Conservation (phyloP, 2,329 filamentous ascomycete genomes). For the Diaporthe aspalathi region DNA sequence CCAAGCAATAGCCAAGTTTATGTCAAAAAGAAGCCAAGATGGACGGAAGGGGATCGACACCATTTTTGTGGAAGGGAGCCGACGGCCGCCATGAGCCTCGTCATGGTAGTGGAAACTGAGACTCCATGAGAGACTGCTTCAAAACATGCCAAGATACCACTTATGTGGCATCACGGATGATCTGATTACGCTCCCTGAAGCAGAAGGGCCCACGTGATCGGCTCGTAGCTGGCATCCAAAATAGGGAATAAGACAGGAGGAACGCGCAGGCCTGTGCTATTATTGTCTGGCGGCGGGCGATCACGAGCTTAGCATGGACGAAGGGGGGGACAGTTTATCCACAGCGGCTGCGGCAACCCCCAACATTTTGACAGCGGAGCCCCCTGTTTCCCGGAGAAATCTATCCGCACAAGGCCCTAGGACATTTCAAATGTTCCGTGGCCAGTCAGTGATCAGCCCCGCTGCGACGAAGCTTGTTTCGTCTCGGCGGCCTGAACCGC, state of each 20-base stretch:
- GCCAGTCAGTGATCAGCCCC: slow-evolving; percentile 21
- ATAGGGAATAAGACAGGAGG: neutral
- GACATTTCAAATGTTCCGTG: slow-evolving; percentile 16
- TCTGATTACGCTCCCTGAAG: slow-evolving; percentile 15
- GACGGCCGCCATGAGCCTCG: slow-evolving; percentile 13
- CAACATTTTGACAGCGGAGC: slow-evolving; percentile 26
- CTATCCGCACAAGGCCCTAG: slow-evolving; percentile 18
- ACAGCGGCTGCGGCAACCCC: neutral
- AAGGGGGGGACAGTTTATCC: neutral
- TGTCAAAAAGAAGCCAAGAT: slow-evolving; percentile 12
- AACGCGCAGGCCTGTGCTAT: slow-evolving; percentile 15
- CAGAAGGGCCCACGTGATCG: slow-evolving; percentile 25
- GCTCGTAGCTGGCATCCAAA: neutral
- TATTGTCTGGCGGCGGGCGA: slow-evolving; percentile 18
- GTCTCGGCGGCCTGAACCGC: slow-evolving; percentile 30
- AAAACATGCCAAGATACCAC: slow-evolving; percentile 32
- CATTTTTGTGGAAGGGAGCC: neutral
- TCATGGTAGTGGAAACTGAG: slow-evolving; percentile 28
- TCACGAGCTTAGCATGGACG: slow-evolving; percentile 25
- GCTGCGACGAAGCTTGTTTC: slow-evolving; percentile 38
- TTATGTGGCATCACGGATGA: slow-evolving; percentile 15
- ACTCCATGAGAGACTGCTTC: slow-evolving; percentile 19
- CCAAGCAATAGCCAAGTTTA: neutral
- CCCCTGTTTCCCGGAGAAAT: slow-evolving; percentile 31
- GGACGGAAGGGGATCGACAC: neutral